Percentiles rank a stretch among this genome's conserved stretches.
phyloP scores from a whole-genome alignment of 371 early-diverging fungal genomes.

The Apophysomyces variabilis region DNA sequence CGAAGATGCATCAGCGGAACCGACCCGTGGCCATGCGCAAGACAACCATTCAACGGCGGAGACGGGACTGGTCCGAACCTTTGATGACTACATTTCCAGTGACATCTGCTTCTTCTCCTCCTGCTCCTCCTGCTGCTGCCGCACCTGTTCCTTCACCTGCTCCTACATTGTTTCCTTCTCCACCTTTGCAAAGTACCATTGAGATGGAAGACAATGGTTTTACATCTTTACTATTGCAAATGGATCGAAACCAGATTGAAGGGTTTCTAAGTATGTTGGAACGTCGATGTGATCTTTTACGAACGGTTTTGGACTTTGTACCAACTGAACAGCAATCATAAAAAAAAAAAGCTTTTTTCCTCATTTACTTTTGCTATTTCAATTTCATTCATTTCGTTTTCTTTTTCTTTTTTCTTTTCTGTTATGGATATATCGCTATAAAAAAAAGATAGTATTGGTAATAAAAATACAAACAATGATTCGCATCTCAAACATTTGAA shows the following conservation, averaged over 20 bases:
- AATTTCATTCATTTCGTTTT: not conserved
- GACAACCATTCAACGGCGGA: conserved; percentile 66
- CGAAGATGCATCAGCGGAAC: conserved; percentile 73
- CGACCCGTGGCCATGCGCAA: conserved; percentile 71
- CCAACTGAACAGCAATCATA: conserved; percentile 7
- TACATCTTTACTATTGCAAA: conserved; percentile 46
- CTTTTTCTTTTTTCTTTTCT: conserved; percentile 22
- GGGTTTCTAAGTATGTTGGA: conserved; percentile 54
- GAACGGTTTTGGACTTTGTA: conserved; percentile 32
- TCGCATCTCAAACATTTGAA: no score
- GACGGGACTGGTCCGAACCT: conserved; percentile 54
- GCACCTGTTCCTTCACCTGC: not conserved
- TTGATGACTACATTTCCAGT: conserved; percentile 8
- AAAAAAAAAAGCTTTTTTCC: conserved; percentile 14
- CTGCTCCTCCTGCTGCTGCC: not conserved
- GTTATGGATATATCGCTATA: conserved; percentile 14
- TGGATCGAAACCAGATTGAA: conserved; percentile 58
- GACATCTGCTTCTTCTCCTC: not conserved
- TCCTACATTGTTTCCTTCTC: not conserved
- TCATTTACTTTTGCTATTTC: conserved; percentile 8
- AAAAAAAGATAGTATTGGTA: not conserved
- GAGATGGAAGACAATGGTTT: conserved; percentile 46
- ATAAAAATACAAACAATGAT: not conserved
- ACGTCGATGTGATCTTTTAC: conserved; percentile 39
- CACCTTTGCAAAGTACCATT: conserved; percentile 16